Percentiles rank a stretch among this genome's conserved stretches.
These are phyloP conservation scores for Rubia peregrina DNA, from an alignment of 305 asterid species.

Conservation along the genomic window DNA sequence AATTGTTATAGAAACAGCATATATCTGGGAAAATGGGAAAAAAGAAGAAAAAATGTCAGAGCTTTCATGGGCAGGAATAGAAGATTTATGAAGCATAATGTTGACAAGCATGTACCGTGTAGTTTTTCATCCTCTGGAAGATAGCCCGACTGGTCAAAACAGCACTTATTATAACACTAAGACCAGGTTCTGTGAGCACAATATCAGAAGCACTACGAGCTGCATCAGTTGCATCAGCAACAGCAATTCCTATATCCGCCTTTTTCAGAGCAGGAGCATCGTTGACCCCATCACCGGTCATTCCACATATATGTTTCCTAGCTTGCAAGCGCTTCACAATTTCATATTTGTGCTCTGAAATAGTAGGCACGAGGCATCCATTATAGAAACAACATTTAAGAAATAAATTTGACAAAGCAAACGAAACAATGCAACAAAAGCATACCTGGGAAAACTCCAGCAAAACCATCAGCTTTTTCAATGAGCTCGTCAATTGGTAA, in stretches of 20 bases:
- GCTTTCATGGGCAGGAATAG: background rate
- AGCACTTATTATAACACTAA: slow-evolving; percentile 95
- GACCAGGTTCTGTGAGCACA: slow-evolving; percentile 98
- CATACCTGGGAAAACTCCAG: slow-evolving; percentile 97
- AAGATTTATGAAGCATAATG: background rate
- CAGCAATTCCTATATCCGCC: slow-evolving; percentile 98
- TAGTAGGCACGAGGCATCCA: background rate
- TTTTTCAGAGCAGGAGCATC: slow-evolving; percentile 98
- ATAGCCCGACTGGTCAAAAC: slow-evolving; percentile 97
- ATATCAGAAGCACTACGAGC: slow-evolving; percentile 99
- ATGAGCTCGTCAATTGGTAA: slow-evolving; percentile 94
- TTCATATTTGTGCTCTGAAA: slow-evolving; percentile 92
- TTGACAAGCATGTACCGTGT: slow-evolving; percentile 52
- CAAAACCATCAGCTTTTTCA: slow-evolving; percentile 98
- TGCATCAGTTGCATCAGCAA: slow-evolving; percentile 98
- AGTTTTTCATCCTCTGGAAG: slow-evolving; percentile 98
- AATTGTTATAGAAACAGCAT: slow-evolving; percentile 97
- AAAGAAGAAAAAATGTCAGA: background rate
- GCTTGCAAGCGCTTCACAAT: slow-evolving; percentile 98
- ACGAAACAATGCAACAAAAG: slow-evolving; percentile 4
- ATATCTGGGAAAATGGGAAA: slow-evolving; percentile 59
- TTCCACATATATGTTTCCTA: slow-evolving; percentile 94
- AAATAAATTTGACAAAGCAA: background rate
- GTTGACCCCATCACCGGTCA: slow-evolving; percentile 99
- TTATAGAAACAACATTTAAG: background rate